Base-by-base conservation (phyloP, 805 yeast species). In the Yarrowia sp. region DNA sequence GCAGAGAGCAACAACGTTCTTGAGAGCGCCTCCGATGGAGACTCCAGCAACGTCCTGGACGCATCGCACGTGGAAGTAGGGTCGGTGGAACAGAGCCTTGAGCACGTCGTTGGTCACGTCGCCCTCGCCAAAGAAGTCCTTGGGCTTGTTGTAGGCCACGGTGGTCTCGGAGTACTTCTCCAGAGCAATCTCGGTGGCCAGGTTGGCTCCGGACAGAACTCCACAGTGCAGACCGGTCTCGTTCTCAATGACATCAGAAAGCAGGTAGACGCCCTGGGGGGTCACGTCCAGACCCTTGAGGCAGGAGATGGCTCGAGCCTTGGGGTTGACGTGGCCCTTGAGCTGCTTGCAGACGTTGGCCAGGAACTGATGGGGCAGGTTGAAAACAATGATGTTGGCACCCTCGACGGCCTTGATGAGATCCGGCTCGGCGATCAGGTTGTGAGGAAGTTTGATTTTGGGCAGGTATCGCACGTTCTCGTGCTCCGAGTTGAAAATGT, bases 131-230 rank as follows among this genome's bases (percentile, higher is more conserved):
- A 83, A 80, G 82, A 82, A 89, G 79, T 92, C 91, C 36, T 77
- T 77, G 69, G 97, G 97, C 32, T 83, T 75, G 69, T 85, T 87
- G 82, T 91, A 95, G 26, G 98, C 99, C 72, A 95, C 92, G 12
- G 99, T 93, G 70, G 99, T 95, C 82, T 95, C 99, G 19, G 97
- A 92, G 96, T 97, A 95, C 80, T 90, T 90, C 80, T 91, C 91
- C 78, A 86, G 86, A 70, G 99, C 99, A 71, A 95, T 97, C 80
- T 95, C 99, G 59, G 96, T 92, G 53, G 99, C 99, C 75, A 95
- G 84, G 82, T 95, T 95, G 69, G 99, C 99, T 71, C 99, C 99
- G 0, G 97, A 90, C 68, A 95, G 84, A 22, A 96, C 98, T 80
- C 99, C 99, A 82, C 98, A 93, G 79, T 90, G 86, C 71, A 95